Evolutionary conservation across 2,329 filamentous ascomycete species (phyloP), one percentile per base, ranked within the genome.

Genomic region (Eutypella sp.): DNA sequence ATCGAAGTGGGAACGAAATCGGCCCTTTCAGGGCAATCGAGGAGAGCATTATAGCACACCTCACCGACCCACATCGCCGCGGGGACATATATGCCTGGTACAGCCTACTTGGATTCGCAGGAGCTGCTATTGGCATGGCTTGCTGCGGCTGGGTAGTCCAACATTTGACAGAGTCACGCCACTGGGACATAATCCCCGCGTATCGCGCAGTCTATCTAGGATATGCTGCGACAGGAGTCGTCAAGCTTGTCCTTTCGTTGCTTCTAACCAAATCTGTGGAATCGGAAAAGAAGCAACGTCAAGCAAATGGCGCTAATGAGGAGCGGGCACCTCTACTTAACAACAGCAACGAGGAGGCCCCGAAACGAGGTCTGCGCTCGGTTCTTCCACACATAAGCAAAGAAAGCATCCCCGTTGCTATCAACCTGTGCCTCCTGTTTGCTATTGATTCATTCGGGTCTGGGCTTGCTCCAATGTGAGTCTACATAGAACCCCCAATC

Each of bases 1-100:
- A 10, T 25, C 33, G 31, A n/a, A 79, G 78, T 56, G 81, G 80
- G 7, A 82, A 79, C 46, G 81, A 84, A 56, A 82, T 83, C 44
- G 80, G 79, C 0, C 81, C 80, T 0, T 84, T 84, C 48, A 69
- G 76, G 33, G 79, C 80, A 33, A 71, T 84, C 23, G 81, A 84
- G 56, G 80, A 84, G 61, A 79, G 75, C 15, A 74, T 76, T 5
- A 63, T 83, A 2, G 78, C 80, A 3, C 78, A 82, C 36, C 65
- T 83, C 3, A 79, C 75, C 0, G 57, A 63, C 1, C 53, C 68
- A 4, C 61, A 64, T 2, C 64, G 67, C 3, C 63, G 79, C 38
- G 70, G 72, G 46, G 78, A 83, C 55, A 67, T 84, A 23, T 83
- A 78, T 49, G 79, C 79, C 3, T 84, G 80, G 80, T 84, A 83